phyloP scores from a whole-genome alignment of 163 green algal genomes.

The Scenedesmus sp. region DNA sequence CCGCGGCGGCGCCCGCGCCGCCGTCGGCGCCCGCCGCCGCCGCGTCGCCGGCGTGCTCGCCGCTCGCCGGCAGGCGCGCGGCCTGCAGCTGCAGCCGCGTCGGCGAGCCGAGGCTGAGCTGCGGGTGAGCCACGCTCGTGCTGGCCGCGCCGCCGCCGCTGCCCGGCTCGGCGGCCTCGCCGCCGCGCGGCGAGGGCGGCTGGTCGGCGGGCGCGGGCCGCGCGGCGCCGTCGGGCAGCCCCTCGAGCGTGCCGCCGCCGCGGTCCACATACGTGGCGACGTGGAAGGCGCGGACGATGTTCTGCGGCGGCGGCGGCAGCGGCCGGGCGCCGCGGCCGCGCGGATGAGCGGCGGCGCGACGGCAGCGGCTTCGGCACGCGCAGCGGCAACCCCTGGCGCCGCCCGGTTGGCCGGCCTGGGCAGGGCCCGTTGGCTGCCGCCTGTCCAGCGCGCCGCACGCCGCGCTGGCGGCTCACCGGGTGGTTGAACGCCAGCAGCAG shows the following conservation, averaged over 20 bases:
- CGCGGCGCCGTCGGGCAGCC: too few species aligned
- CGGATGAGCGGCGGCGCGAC: too few species aligned
- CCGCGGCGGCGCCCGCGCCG: background rate
- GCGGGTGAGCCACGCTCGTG: background rate
- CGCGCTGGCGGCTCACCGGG: too few species aligned
- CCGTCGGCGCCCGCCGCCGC: too few species aligned
- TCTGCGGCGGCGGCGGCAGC: too few species aligned
- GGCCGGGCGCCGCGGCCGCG: too few species aligned
- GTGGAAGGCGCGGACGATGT: constrained; percentile 21
- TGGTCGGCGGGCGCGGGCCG: background rate
- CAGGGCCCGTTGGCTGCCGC: background rate
- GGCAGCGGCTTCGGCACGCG: too few species aligned
- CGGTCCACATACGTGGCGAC: constrained; percentile 19
- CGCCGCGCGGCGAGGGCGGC: background rate
- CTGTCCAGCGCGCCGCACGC: too few species aligned
- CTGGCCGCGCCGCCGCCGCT: constrained; percentile 9
- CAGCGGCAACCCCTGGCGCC: background rate
- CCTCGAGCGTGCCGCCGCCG: background rate
- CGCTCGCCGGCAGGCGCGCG: too few species aligned
- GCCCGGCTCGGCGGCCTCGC: background rate
- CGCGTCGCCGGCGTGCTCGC: too few species aligned
- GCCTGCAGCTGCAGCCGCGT: too few species aligned
- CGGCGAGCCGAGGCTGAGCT: background rate
- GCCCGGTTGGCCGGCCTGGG: background rate
- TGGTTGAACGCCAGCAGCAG: constrained; percentile 38